Conservation (phyloP, 192 early-diverging fungal species). For the Phycomyces nitens region DNA sequence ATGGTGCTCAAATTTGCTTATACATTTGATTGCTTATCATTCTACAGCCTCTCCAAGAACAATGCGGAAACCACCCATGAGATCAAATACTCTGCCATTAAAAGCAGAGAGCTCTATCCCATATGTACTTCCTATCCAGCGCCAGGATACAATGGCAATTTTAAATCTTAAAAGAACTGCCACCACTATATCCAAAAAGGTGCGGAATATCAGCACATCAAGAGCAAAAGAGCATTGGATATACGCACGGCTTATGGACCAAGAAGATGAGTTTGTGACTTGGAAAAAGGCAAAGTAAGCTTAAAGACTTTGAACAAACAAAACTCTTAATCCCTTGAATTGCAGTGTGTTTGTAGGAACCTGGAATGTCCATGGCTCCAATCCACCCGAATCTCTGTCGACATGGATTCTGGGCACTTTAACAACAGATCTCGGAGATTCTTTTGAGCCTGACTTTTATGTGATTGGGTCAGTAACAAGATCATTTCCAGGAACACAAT, state of each 20-base stretch:
- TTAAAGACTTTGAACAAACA: neutral
- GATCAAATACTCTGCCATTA: conserved; percentile 3
- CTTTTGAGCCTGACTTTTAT: conserved; percentile 58
- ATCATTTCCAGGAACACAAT: neutral
- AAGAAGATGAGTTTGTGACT: conserved; percentile 38
- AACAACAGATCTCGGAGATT: conserved; percentile 35
- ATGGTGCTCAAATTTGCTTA: neutral
- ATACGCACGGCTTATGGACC: conserved; percentile 25
- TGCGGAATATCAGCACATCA: neutral
- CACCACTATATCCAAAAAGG: neutral
- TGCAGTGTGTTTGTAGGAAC: conserved; percentile 73
- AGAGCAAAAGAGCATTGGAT: conserved; percentile 27
- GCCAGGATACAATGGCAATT: conserved; percentile 18
- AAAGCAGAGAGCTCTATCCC: conserved; percentile 6
- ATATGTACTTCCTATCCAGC: conserved; percentile 22
- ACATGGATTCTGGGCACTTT: conserved; percentile 59
- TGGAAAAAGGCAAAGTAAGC: conserved; percentile 32
- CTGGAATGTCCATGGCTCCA: conserved; percentile 87
- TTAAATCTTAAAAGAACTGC: conserved; percentile 16
- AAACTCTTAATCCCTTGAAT: neutral
- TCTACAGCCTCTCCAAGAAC: neutral
- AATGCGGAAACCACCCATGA: neutral
- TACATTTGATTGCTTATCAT: neutral
- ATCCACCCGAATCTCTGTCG: conserved; percentile 53
- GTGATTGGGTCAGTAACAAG: conserved; percentile 58